Evolutionary conservation across 495 filamentous ascomycete genomes (phyloP).

Genomic region (Penicillium argentinense): DNA sequence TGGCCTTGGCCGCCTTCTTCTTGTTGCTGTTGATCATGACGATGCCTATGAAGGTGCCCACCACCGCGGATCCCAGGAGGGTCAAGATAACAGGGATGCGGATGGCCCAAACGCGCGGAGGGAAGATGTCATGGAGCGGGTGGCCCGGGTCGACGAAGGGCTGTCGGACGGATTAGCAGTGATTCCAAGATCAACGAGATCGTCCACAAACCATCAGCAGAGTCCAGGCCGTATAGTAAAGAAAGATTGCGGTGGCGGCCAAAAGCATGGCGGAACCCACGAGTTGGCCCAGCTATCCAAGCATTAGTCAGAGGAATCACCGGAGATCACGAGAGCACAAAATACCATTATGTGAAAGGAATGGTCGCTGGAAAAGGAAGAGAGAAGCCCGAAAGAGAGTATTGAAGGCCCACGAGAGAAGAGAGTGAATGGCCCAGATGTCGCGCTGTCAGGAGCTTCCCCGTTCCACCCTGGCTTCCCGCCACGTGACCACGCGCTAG

Average conservation of each 20-base stretch:
- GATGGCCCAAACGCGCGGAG: constrained; percentile 96
- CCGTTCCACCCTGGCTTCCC: constrained; percentile 15
- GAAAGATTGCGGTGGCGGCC: constrained; percentile 90
- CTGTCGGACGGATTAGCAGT: constrained; percentile 41
- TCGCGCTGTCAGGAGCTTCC: constrained; percentile 13
- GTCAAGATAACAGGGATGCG: constrained; percentile 96
- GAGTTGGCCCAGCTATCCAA: constrained; percentile 81
- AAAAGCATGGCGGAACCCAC: constrained; percentile 97
- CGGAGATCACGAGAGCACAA: background rate
- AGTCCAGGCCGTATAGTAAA: constrained; percentile 99
- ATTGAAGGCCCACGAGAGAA: too few species aligned
- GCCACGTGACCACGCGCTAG: constrained; percentile 24
- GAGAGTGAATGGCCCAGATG: background rate
- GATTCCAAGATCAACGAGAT: background rate
- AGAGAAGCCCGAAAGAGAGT: background rate
- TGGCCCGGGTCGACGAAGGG: constrained; percentile 96
- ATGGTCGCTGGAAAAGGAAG: constrained; percentile 6
- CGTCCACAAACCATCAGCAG: constrained; percentile 76
- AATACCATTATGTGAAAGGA: constrained; percentile 30
- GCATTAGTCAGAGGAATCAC: background rate
- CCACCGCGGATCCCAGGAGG: constrained; percentile 86
- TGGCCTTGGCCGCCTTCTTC: constrained; percentile 94
- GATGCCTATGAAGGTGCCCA: constrained; percentile 91
- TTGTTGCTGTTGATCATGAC: constrained; percentile 99
- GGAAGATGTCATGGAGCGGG: constrained; percentile 92